These are phyloP conservation scores for Myxozyma udenii DNA, from an alignment of 805 yeast species.

Conservation along the genomic window DNA sequence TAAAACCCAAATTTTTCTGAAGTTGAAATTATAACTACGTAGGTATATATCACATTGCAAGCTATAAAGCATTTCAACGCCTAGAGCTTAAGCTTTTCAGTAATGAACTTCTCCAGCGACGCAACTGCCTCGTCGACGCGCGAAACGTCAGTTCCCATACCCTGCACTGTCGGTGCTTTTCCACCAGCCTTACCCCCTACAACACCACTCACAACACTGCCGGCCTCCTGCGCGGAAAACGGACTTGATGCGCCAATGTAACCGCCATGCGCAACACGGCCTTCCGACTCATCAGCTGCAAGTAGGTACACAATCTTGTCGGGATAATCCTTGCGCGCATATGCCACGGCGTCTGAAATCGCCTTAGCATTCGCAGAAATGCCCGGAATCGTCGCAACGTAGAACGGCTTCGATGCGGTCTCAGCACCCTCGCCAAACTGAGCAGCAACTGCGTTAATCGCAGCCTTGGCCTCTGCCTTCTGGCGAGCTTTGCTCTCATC, in stretches of 20 bases:
- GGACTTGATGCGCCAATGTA: conserved; percentile 72
- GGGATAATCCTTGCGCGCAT: conserved; percentile 71
- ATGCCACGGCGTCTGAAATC: conserved; percentile 85
- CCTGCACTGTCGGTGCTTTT: conserved; percentile 93
- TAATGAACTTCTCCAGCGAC: conserved; percentile 59
- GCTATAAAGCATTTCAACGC: no score
- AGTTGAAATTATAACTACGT: no score
- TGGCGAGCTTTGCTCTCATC: conserved; percentile 85
- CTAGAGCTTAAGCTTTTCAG: conserved; percentile 38
- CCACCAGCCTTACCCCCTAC: conserved; percentile 99
- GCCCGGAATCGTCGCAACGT: conserved; percentile 63
- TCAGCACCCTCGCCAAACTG: conserved; percentile 46
- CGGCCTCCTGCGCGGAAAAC: conserved; percentile 66
- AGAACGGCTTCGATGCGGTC: conserved; percentile 51
- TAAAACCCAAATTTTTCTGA: no score
- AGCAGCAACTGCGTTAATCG: conserved; percentile 69
- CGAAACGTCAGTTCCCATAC: conserved; percentile 82
- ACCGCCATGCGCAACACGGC: conserved; percentile 92
- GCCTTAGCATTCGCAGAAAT: conserved; percentile 88
- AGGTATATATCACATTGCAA: no score
- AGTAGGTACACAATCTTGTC: conserved; percentile 75
- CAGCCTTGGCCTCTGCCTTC: conserved; percentile 80
- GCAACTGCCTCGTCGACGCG: conserved; percentile 72
- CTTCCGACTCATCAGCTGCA: conserved; percentile 49
- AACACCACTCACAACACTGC: conserved; percentile 61